Evolutionary conservation across 305 asterid genomes (phyloP), one percentile per base, ranked within the genome.

Genomic region (Fraxinus floribunda): DNA sequence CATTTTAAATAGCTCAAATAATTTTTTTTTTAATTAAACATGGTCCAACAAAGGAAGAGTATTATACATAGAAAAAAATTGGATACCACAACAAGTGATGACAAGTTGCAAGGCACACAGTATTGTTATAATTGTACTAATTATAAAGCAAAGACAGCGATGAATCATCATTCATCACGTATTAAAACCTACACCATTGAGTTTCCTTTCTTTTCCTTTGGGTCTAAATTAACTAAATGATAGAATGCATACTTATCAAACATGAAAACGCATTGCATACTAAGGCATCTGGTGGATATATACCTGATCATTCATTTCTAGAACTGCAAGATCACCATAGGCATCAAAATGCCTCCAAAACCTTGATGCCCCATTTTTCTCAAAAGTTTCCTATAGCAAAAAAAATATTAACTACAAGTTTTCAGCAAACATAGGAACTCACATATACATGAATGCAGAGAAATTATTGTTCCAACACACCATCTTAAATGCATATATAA

Each of bases 331-430:
- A 78, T 86, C 85, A 38, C 83, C 85, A 86, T 90, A 93, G 77
- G 87, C 83, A 78, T 90, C 95, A 81, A 95, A 94, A 88, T 95
- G 95, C 90, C 84, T 91, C 98, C 99, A 95, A 86, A 95, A 95
- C 89, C 89, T 89, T 75, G 86, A 85, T 52, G 96, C 94, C 64
- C 91, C 97, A 80, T 89, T 92, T 84, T 85, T 89, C 88, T 94
- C 99, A 77, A 95, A 94, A 55, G 78, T 36, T 79, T 90, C 89
- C 99, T 95, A 91, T 77, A 80, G 20, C 78, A 86, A 82, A 76
- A 90, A 78, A 79, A 44, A 44, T 10, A 46, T 6, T 16, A 81
- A 44, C 49, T 41, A 44, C 26, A 75, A 77, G 44, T 22, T 72
- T 66, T 29, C 41, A 85, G 36, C 62, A 64, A 5, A 64, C n/a